Evolutionary conservation across 2,329 filamentous ascomycete species (phyloP).

Genomic region (Venturia pyrina): DNA sequence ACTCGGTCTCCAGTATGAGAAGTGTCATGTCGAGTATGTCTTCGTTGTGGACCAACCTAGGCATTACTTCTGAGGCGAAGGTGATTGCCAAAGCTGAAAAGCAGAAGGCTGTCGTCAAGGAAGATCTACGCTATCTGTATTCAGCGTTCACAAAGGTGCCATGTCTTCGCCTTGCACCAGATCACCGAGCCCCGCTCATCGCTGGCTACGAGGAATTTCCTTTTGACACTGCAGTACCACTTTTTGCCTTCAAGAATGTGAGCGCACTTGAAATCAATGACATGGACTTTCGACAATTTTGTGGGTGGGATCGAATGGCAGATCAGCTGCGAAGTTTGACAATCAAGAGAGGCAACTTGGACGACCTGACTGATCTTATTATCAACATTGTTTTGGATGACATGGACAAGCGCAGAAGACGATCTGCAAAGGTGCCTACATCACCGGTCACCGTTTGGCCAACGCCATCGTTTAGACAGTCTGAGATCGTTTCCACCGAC

Average conservation of each 20-base stretch:
- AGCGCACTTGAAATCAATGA: constrained; percentile 89
- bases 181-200: constrained; percentile 83
- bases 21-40: constrained; percentile 98
- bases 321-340: constrained; percentile 87
- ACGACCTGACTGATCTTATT: constrained; percentile 82
- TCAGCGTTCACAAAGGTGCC: constrained; percentile 98
- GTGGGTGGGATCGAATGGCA: constrained; percentile 88
- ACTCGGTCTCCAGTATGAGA: constrained; percentile 90
- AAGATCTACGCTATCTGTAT: constrained; percentile 91
- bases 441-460: constrained; percentile 67
- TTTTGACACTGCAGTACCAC: constrained; percentile 90
- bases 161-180: constrained; percentile 78
- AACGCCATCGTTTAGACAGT: constrained; percentile 48
- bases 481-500: constrained; percentile 56
- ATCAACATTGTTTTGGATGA: constrained; percentile 93
- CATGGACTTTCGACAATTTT: constrained; percentile 94
- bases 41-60: constrained; percentile 80
- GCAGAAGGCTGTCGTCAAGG: constrained; percentile 74
- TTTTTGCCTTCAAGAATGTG: constrained; percentile 96
- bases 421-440: constrained; percentile 75
- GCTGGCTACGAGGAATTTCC: constrained; percentile 94
- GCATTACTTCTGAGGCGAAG: constrained; percentile 58
- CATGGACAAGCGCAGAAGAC: constrained; percentile 80
- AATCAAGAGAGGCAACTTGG: constrained; percentile 75
- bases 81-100: constrained; percentile 76